A percentile compares a stretch with the other conserved stretches of the same genome.
These are phyloP conservation scores for Cadophora malorum DNA, from an alignment of 2,329 filamentous ascomycete genomes.

Conservation along the genomic window DNA sequence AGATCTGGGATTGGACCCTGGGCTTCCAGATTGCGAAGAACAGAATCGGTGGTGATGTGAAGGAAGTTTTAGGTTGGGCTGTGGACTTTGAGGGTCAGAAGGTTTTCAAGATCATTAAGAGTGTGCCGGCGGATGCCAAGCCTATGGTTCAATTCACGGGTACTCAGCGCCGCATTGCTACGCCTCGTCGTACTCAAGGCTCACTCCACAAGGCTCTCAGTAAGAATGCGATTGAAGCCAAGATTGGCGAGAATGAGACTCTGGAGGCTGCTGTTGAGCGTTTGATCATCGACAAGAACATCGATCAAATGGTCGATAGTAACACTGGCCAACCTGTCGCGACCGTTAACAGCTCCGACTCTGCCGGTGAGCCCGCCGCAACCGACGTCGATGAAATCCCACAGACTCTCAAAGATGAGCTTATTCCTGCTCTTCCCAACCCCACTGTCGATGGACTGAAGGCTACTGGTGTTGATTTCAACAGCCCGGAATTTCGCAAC, in stretches of 20 bases:
- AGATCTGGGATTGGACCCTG: constrained; percentile 4
- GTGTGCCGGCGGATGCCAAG: not conserved
- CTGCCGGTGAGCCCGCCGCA: not conserved
- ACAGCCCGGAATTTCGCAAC: not conserved
- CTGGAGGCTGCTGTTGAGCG: not conserved
- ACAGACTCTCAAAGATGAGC: not conserved
- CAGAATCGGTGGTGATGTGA: constrained; percentile 2
- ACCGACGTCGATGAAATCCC: not conserved
- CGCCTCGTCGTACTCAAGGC: not conserved
- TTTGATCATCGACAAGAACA: not conserved
- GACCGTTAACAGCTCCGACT: not conserved
- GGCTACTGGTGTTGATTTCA: not conserved
- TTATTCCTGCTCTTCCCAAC: not conserved
- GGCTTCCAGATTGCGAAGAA: constrained; percentile 1
- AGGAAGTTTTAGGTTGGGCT: constrained; percentile 11
- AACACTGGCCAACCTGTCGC: not conserved
- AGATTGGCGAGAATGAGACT: constrained; percentile 1
- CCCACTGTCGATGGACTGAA: not conserved
- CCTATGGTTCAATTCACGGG: not conserved
- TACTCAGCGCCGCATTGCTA: not conserved
- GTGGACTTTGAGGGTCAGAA: not conserved
- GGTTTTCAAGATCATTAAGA: not conserved
- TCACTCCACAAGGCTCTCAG: not conserved
- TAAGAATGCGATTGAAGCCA: not conserved
- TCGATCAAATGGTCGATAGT: not conserved